Conservation (phyloP, 176 grass and related monocot genomes). For the Melocanna baccifera region DNA sequence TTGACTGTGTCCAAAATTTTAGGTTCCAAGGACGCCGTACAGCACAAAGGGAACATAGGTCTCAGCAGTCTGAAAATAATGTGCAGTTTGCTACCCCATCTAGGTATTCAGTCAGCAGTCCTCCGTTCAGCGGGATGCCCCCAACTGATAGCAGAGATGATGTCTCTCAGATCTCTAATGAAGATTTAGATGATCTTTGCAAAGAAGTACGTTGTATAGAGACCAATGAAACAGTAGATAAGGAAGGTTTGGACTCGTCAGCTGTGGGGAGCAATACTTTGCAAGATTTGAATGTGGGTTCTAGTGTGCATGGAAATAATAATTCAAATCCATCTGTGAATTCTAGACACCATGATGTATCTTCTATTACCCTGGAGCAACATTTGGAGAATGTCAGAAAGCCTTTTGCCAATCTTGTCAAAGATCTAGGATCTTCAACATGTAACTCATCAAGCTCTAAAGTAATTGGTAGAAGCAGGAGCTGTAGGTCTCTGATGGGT, state of each 20-base stretch:
- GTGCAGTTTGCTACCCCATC: constrained; percentile 12
- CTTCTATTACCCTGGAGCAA: constrained; percentile 70
- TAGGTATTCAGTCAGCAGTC: constrained; percentile 49
- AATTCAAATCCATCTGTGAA: constrained; percentile 35
- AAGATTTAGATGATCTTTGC: constrained; percentile 79
- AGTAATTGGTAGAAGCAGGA: constrained; percentile 75
- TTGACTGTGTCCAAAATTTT: constrained; percentile 37
- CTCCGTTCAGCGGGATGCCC: constrained; percentile 48
- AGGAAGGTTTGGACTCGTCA: constrained; percentile 33
- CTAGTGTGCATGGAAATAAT: constrained; percentile 16
- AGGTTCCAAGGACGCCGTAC: constrained; percentile 22
- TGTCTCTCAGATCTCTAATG: constrained; percentile 35
- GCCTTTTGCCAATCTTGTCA: constrained; percentile 48
- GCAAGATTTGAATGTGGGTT: constrained; percentile 26
- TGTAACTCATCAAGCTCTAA: constrained; percentile 36
- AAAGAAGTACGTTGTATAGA: constrained; percentile 92
- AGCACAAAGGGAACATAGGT: constrained; percentile 26
- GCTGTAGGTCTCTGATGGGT: constrained; percentile 66
- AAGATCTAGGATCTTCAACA: constrained; percentile 49
- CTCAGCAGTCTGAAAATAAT: constrained; percentile 35
- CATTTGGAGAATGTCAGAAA: constrained; percentile 87
- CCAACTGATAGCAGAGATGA: constrained; percentile 37
- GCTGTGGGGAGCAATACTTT: constrained; percentile 46
- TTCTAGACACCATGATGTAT: constrained; percentile 13
- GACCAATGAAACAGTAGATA: constrained; percentile 44